phyloP scores from a whole-genome alignment of 2,329 filamentous ascomycete species.

The Exophiala spinifera region DNA sequence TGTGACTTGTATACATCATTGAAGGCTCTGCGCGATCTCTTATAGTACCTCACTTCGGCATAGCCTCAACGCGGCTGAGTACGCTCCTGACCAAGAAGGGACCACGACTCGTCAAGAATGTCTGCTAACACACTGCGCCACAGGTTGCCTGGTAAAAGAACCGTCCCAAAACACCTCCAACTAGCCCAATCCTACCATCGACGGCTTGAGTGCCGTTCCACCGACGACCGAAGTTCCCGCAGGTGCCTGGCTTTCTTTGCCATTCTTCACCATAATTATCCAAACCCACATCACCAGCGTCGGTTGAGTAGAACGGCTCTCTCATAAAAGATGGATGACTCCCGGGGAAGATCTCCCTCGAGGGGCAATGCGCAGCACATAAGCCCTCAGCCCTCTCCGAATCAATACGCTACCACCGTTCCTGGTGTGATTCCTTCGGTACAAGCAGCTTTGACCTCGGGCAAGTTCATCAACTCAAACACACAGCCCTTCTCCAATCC shows the following conservation, averaged over 20 bases:
- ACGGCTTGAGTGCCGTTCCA: not conserved
- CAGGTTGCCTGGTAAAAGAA: constrained; percentile 15
- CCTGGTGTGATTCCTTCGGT: constrained; percentile 39
- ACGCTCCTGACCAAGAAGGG: constrained; percentile 5
- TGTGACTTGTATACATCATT: not conserved
- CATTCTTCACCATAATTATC: not conserved
- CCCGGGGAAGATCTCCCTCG: constrained; percentile 38
- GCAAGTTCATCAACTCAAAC: constrained; percentile 32
- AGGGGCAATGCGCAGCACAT: constrained; percentile 40
- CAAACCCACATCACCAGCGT: not conserved
- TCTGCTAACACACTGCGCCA: constrained; percentile 21
- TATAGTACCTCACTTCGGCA: constrained; percentile 15
- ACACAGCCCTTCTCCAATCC: constrained; percentile 32
- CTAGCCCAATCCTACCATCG: constrained; percentile 8
- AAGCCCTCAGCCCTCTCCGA: constrained; percentile 43
- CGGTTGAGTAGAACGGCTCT: not conserved
- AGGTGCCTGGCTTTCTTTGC: constrained; percentile 4
- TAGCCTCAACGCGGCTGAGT: constrained; percentile 24
- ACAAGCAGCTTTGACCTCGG: constrained; percentile 35
- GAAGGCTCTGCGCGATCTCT: constrained; percentile 11
- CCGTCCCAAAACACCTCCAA: constrained; percentile 1
- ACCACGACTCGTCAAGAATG: not conserved
- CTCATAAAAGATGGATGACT: constrained; percentile 23
- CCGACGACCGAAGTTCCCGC: constrained; percentile 4
- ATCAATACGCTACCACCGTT: constrained; percentile 37